Conservation (phyloP, 2,329 filamentous ascomycete genomes). For the Beauveria varroae region DNA sequence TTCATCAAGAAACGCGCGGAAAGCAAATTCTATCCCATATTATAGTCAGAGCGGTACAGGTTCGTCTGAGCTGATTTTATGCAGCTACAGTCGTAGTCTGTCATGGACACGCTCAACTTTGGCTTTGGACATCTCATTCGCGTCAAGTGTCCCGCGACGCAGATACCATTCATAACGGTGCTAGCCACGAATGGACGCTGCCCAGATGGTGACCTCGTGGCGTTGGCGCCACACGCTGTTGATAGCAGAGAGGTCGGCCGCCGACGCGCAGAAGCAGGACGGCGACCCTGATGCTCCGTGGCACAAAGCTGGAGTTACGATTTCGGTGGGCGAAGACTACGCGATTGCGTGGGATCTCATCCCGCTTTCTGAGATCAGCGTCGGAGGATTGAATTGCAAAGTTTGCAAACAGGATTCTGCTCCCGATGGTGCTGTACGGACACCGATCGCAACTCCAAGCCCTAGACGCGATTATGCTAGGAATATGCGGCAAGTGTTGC, state of each 20-base stretch:
- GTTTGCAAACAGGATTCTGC: background rate
- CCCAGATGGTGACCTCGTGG: background rate
- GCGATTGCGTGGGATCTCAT: background rate
- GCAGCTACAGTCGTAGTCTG: background rate
- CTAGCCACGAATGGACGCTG: background rate
- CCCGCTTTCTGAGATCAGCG: background rate
- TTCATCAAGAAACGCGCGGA: background rate
- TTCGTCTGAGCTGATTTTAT: background rate
- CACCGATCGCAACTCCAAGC: background rate
- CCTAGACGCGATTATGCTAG: background rate
- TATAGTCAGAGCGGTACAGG: background rate
- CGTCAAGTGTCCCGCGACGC: background rate
- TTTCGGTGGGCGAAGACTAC: background rate
- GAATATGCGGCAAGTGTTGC: background rate
- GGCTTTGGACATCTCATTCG: background rate
- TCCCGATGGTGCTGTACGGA: background rate
- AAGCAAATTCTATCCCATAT: background rate
- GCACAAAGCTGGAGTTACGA: background rate
- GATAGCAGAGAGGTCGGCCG: background rate
- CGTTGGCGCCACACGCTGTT: background rate
- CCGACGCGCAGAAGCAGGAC: background rate
- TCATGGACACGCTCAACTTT: slow-evolving; percentile 5
- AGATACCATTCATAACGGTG: background rate
- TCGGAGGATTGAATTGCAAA: background rate
- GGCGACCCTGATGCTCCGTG: background rate